Evolutionary conservation across 148 eudicot species (phyloP), one percentile per base, ranked within the genome.

Genomic region (Fallopia convolvulus): DNA sequence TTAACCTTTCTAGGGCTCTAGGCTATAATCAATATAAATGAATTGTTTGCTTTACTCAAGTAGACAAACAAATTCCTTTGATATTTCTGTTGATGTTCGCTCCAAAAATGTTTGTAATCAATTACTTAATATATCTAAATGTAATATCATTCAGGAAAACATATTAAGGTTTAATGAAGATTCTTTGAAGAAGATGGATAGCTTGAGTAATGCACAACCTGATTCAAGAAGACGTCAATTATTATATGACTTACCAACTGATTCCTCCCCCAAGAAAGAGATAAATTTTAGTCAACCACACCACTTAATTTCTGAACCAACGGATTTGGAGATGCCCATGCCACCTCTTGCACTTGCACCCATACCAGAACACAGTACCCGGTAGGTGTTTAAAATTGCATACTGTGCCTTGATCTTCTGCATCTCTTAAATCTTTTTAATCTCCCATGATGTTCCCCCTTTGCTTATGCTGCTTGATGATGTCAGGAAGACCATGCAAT

Each of bases 331-430:
- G 83, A 83, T 95, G 86, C 97, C 99, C 72, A 95, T 95, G 99
- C 99, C 99, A 76, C 97, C 99, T 78, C 84, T 90, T 78, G 89
- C 97, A 49, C 97, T 95, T 79, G 90, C 93, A 40, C 92, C 97
- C 70, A 46, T 91, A 66, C 83, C 55, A 60, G 88, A 85, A 66
- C 82, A 89, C 52, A 82, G 74, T 63, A 84, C 87, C 84, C 89
- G 97, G 99, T 92, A 81, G 77, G 75, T 58, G 41, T 73, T 53
- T 33, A 26, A 52, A 13, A 1, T 26, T 75, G 15, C 40, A 65
- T 5, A 65, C 18, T 12, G n/a, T 13, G 6, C 40, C 41, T 65
- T 26, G 36, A 55, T 55, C 61, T 9, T 55, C 26, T 55, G 33
- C 68, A 60, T 60, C 13, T 21, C 15, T 11, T 21, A 60, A 60